These are phyloP conservation scores for Cinnamomum micranthum DNA, from an alignment of 164 flowering plant species.

Conservation along the genomic window DNA sequence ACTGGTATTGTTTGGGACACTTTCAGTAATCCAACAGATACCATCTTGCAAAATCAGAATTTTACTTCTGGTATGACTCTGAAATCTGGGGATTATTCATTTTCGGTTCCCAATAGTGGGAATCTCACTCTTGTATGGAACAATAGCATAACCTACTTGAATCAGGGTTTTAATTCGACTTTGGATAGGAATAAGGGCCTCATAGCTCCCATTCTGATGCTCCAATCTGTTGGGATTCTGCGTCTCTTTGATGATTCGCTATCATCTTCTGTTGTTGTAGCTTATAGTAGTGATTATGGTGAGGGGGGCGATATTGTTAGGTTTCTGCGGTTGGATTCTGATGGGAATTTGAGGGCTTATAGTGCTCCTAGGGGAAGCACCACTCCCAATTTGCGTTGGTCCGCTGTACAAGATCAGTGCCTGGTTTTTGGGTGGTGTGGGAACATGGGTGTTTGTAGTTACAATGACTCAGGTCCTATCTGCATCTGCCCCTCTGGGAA, in stretches of 20 bases:
- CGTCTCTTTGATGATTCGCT: slow-evolving; percentile 39
- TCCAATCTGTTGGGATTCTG: slow-evolving; percentile 50
- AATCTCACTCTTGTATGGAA: slow-evolving; percentile 36
- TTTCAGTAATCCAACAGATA: slow-evolving; percentile 38
- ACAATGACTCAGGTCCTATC: slow-evolving; percentile 47
- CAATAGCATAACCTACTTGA: slow-evolving; percentile 25
- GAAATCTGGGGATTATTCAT: slow-evolving; percentile 31
- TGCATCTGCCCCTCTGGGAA: slow-evolving; percentile 77
- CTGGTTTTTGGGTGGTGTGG: slow-evolving; percentile 80
- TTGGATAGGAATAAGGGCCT: slow-evolving; percentile 19
- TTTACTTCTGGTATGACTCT: slow-evolving; percentile 20
- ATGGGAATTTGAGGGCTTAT: slow-evolving; percentile 86
- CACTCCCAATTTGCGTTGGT: slow-evolving; percentile 39
- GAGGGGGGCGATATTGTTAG: slow-evolving; percentile 48
- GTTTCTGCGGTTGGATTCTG: slow-evolving; percentile 58
- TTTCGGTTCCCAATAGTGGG: slow-evolving; percentile 18
- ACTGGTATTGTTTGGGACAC: slow-evolving; percentile 25
- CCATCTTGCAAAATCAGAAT: slow-evolving; percentile 26
- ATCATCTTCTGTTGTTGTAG: slow-evolving; percentile 22
- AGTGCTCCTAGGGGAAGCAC: slow-evolving; percentile 41
- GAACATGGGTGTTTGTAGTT: slow-evolving; percentile 71
- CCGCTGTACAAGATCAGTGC: slow-evolving; percentile 81
- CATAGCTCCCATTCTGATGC: slow-evolving; percentile 41
- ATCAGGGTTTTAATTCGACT: slow-evolving; percentile 24
- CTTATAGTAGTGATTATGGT: slow-evolving; percentile 76